Evolutionary conservation across 352 stramenopile species (phyloP).

Genomic region (Globisporangium sylvaticum): DNA sequence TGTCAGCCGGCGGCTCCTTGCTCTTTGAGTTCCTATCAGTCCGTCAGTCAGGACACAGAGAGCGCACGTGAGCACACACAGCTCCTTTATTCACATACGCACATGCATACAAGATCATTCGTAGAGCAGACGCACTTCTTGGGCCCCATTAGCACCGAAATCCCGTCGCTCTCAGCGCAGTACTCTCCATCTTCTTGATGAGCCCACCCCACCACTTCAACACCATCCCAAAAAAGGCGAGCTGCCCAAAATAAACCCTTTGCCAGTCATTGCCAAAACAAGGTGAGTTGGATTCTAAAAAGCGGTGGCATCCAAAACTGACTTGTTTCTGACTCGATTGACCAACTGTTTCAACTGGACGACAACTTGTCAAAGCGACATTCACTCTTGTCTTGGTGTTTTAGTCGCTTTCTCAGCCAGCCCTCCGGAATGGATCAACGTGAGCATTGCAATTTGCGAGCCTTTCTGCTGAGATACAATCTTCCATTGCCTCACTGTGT

Average conservation of each 20-base stretch:
- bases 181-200: background rate
- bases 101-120: background rate
- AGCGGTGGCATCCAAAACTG: background rate
- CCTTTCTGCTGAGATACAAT: background rate
- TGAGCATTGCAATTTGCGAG: background rate
- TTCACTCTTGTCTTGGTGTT: background rate
- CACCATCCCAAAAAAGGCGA: background rate
- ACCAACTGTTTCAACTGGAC: background rate
- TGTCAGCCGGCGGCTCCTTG: conserved; percentile 16
- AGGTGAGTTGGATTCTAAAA: background rate
- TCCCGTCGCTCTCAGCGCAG: background rate
- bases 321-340: conserved; percentile 4
- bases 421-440: background rate
- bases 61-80: background rate
- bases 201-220: background rate
- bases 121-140: conserved; percentile 27
- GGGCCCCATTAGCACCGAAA: conserved; percentile 29
- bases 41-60: background rate
- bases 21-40: conserved; percentile 9
- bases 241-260: conserved; percentile 4
- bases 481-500: background rate
- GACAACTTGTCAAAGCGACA: background rate
- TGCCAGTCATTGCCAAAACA: background rate
- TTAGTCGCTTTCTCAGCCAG: background rate
- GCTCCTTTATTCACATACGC: background rate